phyloP scores from a whole-genome alignment of 148 eudicot species.

The Talinum fruticosum region DNA sequence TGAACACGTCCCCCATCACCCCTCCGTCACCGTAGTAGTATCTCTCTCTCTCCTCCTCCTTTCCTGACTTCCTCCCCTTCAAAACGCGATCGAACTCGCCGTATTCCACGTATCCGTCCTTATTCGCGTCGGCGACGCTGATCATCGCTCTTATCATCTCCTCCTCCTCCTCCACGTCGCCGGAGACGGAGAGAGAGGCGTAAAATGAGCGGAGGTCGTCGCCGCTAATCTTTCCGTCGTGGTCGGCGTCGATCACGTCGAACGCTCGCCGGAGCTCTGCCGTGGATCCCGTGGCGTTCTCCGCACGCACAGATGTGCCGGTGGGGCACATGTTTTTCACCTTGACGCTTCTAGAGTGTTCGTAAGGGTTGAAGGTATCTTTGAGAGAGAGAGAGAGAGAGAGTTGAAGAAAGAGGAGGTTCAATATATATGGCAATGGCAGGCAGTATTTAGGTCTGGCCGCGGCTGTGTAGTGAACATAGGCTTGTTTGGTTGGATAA shows the following conservation, averaged over 20 bases:
- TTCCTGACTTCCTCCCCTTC: background rate
- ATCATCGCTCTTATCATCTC: slow-evolving; percentile 71
- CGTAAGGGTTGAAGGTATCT: background rate
- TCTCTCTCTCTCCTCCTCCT: background rate
- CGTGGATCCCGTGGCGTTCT: background rate
- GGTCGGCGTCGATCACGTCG: slow-evolving; percentile 65
- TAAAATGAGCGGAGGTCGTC: slow-evolving; percentile 64
- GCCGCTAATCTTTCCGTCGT: slow-evolving; percentile 68
- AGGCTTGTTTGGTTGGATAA: too few species aligned
- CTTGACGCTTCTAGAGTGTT: background rate
- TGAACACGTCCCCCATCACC: slow-evolving; percentile 70
- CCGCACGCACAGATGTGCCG: slow-evolving; percentile 27
- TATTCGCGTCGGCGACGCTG: slow-evolving; percentile 57
- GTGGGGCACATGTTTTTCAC: slow-evolving; percentile 53
- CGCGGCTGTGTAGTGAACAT: background rate
- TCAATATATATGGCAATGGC: too few species aligned
- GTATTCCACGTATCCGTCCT: slow-evolving; percentile 62
- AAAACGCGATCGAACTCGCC: slow-evolving; percentile 64
- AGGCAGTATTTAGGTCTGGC: background rate
- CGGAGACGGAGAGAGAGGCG: slow-evolving; percentile 28
- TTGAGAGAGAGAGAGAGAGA: background rate
- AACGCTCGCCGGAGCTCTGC: slow-evolving; percentile 55
- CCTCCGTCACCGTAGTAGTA: slow-evolving; percentile 4
- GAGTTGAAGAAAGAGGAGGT: background rate
- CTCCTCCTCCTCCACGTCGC: slow-evolving; percentile 31